Evolutionary conservation across 305 asterid species (phyloP).

Genomic region (Fraxinus velutina): DNA sequence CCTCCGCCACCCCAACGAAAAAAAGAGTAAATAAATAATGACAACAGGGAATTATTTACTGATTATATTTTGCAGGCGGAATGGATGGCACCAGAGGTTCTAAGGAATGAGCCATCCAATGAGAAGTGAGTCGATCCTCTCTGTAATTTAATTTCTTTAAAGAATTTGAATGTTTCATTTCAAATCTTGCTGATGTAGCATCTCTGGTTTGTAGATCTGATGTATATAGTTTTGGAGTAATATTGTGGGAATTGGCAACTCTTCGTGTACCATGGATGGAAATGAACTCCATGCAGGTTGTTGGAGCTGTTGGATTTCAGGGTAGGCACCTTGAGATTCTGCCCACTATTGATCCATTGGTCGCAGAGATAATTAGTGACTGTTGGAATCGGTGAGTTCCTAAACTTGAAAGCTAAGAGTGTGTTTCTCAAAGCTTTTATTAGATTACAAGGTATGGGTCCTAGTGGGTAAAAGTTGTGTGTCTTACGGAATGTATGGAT

Average conservation of each 20-base stretch:
- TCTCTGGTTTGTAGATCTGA: conserved; percentile 40
- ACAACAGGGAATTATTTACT: conserved; percentile 7
- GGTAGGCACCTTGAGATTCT: conserved; percentile 46
- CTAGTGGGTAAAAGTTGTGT: not conserved
- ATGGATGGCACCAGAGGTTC: conserved; percentile 99
- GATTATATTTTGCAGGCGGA: conserved; percentile 64
- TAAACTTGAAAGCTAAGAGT: not conserved
- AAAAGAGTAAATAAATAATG: not conserved
- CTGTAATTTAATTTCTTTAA: not conserved
- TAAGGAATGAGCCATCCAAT: conserved; percentile 88
- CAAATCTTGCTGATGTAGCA: not conserved
- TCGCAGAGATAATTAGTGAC: conserved; percentile 43
- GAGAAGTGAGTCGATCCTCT: conserved; percentile 47
- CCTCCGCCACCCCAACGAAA: not conserved
- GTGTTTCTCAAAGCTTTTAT: not conserved
- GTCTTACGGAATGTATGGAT: not conserved
- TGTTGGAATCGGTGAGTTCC: conserved; percentile 51
- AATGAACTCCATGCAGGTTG: conserved; percentile 60
- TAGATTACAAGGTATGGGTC: not conserved
- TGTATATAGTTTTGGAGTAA: conserved; percentile 56
- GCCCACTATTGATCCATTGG: conserved; percentile 36
- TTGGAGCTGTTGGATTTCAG: conserved; percentile 59
- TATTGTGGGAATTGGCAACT: conserved; percentile 55
- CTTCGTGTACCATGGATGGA: conserved; percentile 48
- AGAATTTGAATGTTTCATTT: not conserved